Evolutionary conservation across 2,329 filamentous ascomycete genomes (phyloP).

Genomic region (Claviceps paspali): DNA sequence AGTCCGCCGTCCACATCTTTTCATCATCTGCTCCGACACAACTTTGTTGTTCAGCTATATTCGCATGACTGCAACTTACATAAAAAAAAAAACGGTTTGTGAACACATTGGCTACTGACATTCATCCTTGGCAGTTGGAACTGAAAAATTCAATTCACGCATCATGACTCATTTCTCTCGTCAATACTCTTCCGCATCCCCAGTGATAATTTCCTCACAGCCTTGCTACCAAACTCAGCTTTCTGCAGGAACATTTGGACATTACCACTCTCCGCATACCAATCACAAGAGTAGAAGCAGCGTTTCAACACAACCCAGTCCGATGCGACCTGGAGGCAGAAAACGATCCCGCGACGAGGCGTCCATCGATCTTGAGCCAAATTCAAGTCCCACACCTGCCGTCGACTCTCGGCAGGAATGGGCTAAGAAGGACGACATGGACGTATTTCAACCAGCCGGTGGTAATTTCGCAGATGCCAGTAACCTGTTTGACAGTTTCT

Average conservation of each 20-base stretch:
- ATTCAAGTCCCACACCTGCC: slow-evolving; percentile 27
- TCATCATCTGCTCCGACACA: too few relatives aligned
- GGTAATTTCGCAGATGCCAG: slow-evolving; percentile 41
- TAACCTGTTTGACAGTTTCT: slow-evolving; percentile 58
- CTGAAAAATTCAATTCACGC: slow-evolving; percentile 6
- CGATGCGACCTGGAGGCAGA: slow-evolving; percentile 31
- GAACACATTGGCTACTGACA: slow-evolving; percentile 17
- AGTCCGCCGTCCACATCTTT: too few relatives aligned
- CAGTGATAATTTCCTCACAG: slow-evolving; percentile 24
- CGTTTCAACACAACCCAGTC: slow-evolving; percentile 14
- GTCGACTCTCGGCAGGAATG: slow-evolving; percentile 46
- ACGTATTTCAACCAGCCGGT: slow-evolving; percentile 48
- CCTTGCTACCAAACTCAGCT: slow-evolving; percentile 18
- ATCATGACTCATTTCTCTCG: slow-evolving; percentile 30
- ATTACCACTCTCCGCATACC: slow-evolving; percentile 11
- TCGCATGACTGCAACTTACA: not conserved
- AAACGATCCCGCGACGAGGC: slow-evolving; percentile 69
- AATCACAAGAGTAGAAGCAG: slow-evolving; percentile 11
- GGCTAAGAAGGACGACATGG: slow-evolving; percentile 59
- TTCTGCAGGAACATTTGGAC: slow-evolving; percentile 16
- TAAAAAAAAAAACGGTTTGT: slow-evolving; percentile 14
- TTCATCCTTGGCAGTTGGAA: slow-evolving; percentile 9
- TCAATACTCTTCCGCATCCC: slow-evolving; percentile 26
- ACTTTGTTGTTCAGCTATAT: not conserved
- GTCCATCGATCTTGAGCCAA: slow-evolving; percentile 48